These are phyloP conservation scores for Globisporangium camurandrum DNA, from an alignment of 352 stramenopile species.

Conservation along the genomic window DNA sequence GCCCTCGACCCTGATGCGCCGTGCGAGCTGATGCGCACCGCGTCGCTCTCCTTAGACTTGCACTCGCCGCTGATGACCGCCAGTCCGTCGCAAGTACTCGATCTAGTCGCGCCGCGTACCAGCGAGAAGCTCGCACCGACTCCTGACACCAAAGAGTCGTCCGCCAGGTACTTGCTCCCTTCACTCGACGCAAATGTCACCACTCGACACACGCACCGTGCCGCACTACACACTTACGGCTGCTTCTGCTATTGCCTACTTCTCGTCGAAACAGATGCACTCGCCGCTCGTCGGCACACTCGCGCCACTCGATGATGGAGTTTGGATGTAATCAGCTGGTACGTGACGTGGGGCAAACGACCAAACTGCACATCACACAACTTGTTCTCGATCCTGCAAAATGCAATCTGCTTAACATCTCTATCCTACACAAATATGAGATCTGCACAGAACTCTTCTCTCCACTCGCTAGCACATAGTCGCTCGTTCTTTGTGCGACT, in stretches of 20 bases:
- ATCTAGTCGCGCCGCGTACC: neutral
- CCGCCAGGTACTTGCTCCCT: neutral
- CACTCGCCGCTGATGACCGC: neutral
- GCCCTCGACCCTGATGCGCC: neutral
- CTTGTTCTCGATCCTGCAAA: too few species aligned
- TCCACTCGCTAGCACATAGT: too few species aligned
- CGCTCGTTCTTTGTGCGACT: too few species aligned
- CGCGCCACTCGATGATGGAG: too few species aligned
- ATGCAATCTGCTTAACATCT: too few species aligned
- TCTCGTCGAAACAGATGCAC: neutral
- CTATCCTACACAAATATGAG: too few species aligned
- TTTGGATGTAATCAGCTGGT: too few species aligned
- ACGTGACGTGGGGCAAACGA: too few species aligned
- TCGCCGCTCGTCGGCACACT: neutral
- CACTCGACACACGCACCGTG: slow-evolving; percentile 9
- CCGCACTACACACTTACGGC: slow-evolving; percentile 9
- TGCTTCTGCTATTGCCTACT: neutral
- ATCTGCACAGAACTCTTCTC: too few species aligned
- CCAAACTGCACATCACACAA: too few species aligned
- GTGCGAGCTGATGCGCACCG: neutral
- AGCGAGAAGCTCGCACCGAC: slow-evolving; percentile 1
- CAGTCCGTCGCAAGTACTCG: neutral
- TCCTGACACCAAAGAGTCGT: neutral
- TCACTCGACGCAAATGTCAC: neutral
- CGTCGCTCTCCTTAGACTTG: slow-evolving; percentile 1